phyloP scores from a whole-genome alignment of 2,329 filamentous ascomycete species.

The Diplodia sapinea region DNA sequence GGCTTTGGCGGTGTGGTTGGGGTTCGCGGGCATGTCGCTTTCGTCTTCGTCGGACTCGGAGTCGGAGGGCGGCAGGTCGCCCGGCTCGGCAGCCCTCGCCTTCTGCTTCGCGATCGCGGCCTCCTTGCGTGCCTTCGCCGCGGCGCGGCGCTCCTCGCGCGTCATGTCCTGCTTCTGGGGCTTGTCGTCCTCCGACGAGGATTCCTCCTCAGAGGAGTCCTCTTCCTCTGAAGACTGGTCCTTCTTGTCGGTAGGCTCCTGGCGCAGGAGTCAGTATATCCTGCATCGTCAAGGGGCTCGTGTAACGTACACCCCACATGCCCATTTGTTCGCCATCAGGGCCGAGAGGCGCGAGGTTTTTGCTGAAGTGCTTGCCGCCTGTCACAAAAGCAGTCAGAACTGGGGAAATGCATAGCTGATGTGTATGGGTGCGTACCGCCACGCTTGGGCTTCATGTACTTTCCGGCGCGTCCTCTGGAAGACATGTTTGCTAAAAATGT shows the following conservation, averaged over 20 bases:
- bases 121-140: constrained; percentile 88
- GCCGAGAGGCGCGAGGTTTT: constrained; percentile 85
- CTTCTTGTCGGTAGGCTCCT: constrained; percentile 55
- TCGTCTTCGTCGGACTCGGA: constrained; percentile 65
- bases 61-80: constrained; percentile 80
- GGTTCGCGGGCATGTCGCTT: constrained; percentile 80
- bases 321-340: constrained; percentile 85
- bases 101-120: constrained; percentile 81
- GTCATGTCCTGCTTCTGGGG: constrained; percentile 62
- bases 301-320: constrained; percentile 75
- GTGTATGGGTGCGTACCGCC: constrained; percentile 67
- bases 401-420: neutral
- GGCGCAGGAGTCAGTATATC: constrained; percentile 35
- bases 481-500: constrained; percentile 50
- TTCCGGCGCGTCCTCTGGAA: constrained; percentile 80
- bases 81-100: constrained; percentile 74
- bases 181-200: constrained; percentile 52
- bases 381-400: neutral
- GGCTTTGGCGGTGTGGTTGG: constrained; percentile 76
- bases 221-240: constrained; percentile 50
- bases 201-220: constrained; percentile 46
- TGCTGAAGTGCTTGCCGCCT: constrained; percentile 97
- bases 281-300: neutral
- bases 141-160: constrained; percentile 85
- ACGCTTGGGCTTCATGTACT: constrained; percentile 91